phyloP scores from a whole-genome alignment of 495 filamentous ascomycete species.

The Ascobolus immersus region DNA sequence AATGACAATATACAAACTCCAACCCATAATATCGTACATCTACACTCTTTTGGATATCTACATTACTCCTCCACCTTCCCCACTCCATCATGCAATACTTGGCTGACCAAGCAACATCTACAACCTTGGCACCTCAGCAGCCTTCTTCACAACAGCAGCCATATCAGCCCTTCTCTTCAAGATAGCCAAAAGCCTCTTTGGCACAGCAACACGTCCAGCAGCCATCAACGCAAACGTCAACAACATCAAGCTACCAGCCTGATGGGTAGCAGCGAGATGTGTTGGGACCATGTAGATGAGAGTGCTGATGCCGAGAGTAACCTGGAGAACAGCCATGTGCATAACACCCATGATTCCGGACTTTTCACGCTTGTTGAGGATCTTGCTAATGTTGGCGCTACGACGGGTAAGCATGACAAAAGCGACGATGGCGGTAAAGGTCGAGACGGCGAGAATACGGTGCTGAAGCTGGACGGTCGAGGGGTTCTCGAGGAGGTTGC shows the following conservation, averaged over 20 bases:
- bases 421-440: slow-evolving; percentile 53
- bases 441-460: slow-evolving; percentile 69
- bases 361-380: slow-evolving; percentile 28
- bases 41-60: too few species aligned
- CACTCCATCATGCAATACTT: too few species aligned
- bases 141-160: too few species aligned
- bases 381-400: slow-evolving; percentile 25
- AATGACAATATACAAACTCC: too few species aligned
- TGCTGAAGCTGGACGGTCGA: slow-evolving; percentile 85
- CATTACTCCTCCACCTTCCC: too few species aligned
- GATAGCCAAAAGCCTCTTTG: too few species aligned
- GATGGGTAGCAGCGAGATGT: slow-evolving; percentile 68
- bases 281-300: slow-evolving; percentile 80
- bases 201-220: too few species aligned
- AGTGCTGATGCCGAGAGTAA: slow-evolving; percentile 62
- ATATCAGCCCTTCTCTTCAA: too few species aligned
- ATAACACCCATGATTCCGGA: slow-evolving; percentile 58
- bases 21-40: too few species aligned
- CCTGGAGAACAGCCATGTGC: slow-evolving; percentile 60
- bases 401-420: slow-evolving; percentile 50
- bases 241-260: slow-evolving; percentile 69
- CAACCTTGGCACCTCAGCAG: too few species aligned
- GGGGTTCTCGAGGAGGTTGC: slow-evolving; percentile 91
- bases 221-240: too few species aligned
- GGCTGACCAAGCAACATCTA: too few species aligned